Evolutionary conservation across 1,284 basidiomycete genomes (phyloP), one percentile per base, ranked within the genome.

Genomic region (Naganishia albida): DNA sequence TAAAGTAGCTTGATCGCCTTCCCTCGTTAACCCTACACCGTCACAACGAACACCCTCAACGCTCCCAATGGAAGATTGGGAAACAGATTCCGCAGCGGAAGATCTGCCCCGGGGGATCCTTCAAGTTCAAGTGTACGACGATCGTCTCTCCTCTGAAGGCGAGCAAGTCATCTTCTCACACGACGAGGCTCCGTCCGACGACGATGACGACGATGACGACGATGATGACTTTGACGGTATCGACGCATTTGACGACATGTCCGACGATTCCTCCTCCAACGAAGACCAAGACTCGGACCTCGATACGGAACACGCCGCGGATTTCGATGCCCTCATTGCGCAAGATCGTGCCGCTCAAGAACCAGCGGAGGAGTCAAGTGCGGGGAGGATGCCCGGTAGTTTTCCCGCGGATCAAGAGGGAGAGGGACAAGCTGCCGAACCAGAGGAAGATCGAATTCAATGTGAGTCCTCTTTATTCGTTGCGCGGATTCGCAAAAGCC

Each of bases 191-290:
- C 26, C 7, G 39, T 43, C 23, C 59, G 70, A 67, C 34, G 62
- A 64, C 0, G 66, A 69, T 42, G 68, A 67, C 18, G 69, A 74
- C 0, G 73, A 72, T 8, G 72, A 72, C 2, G 66, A 70, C 7
- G 70, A 70, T 1, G 71, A 67, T 1, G 66, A 28, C 7, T 20
- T 39, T 8, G 23, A 52, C 52, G 49, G 51, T 8, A 20, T 3
- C 23, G 49, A 52, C 30, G 18, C 51, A 8, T 62, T 43, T 15
- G 40, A 42, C 25, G 40, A 34, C 25, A 34, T 34, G 34, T 40
- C 44, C 20, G 51, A 20, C 1, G 63, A 63, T 30, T 46, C 34
- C n/a, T 60, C 60, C 44, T 66, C 67, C 28, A 66, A 59, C 18
- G 55, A n/a, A n/a, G n/a, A n/a, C 6, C 34, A 34, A 34, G 34